A percentile compares a stretch with the other conserved stretches of the same genome.
These are phyloP conservation scores for Xerocomus brunneocitrinus DNA, from an alignment of 768 basidiomycete species.

Conservation along the genomic window DNA sequence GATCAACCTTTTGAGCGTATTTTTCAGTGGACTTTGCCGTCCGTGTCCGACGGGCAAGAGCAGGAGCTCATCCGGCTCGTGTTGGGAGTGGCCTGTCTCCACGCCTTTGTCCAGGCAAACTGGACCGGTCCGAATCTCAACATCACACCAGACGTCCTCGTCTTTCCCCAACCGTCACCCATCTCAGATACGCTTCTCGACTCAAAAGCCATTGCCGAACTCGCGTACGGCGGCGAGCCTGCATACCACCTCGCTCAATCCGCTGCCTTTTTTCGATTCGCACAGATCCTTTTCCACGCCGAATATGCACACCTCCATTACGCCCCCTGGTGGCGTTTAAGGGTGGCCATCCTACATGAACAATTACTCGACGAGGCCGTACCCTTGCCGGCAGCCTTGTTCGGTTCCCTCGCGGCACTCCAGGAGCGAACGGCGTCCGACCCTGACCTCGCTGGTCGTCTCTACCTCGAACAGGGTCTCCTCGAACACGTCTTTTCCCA, in stretches of 20 bases:
- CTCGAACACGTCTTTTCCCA: constrained; percentile 71
- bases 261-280: constrained; percentile 68
- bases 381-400: constrained; percentile 42
- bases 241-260: constrained; percentile 83
- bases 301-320: constrained; percentile 49
- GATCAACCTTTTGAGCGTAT: constrained; percentile 38
- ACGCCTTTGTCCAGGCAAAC: constrained; percentile 89
- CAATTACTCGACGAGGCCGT: constrained; percentile 79
- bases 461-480: constrained; percentile 74
- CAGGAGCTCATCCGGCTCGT: constrained; percentile 56
- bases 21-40: constrained; percentile 28
- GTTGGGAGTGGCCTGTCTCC: constrained; percentile 74
- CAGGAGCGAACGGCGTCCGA: constrained; percentile 39
- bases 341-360: constrained; percentile 67
- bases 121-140: constrained; percentile 93
- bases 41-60: constrained; percentile 34
- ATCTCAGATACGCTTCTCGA: constrained; percentile 52
- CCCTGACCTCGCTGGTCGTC: constrained; percentile 60
- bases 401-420: constrained; percentile 41
- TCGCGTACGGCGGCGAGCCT: constrained; percentile 88
- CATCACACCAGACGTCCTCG: constrained; percentile 42
- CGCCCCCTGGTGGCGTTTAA: constrained; percentile 79
- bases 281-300: constrained; percentile 61
- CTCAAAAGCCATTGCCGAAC: constrained; percentile 61
- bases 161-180: constrained; percentile 30